Evolutionary conservation across 2,329 filamentous ascomycete species (phyloP), one percentile per base, ranked within the genome.

Genomic region (Pseudogymnoascus sp.): DNA sequence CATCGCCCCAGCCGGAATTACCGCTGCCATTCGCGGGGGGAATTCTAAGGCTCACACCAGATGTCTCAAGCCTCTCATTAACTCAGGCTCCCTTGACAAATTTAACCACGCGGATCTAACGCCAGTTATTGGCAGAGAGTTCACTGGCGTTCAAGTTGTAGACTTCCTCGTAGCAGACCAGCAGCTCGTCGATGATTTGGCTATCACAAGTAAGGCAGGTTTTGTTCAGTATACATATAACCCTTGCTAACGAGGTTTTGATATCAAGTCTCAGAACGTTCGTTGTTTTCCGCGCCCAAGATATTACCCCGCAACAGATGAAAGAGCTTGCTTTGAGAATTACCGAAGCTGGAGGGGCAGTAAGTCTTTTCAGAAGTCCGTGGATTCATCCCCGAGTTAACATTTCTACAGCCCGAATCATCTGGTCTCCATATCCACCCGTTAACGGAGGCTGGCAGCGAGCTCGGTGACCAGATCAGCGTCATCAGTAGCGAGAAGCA

Each of bases 121-220:
- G 14, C 67, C 69, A 2, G 61, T 65, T 10, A 68, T 70, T 64
- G 86, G 85, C 2, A 78, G 79, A 6, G 86, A 88, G 67, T 88
- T 80, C 66, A 75, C 79, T 11, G 78, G 77, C 10, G 76, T 82
- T 23, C 81, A 87, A 65, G 76, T 88, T 0, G 79, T 79, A 5
- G 85, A 90, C 2, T 80, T 82, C 66, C 76, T 90, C 4, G 76
- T 83, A 28, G 82, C 83, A 0, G 78, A 83, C 0, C 64, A 68
- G 14, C 47, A 84, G 40, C 75, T 88, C 21, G 72, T 90, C 28
- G 79, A 83, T 1, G 87, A 90, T 68, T 76, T 91, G 0, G 87
- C 70, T 11, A 63, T 71, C 16, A 70, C 62, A 65, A 76, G 82
- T 67, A 78, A 25, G 74, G 4, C 47, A 31, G 5, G 10, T 14